Evolutionary conservation across 2,329 filamentous ascomycete genomes (phyloP).

Genomic region (Ophioceras dolichostomum): DNA sequence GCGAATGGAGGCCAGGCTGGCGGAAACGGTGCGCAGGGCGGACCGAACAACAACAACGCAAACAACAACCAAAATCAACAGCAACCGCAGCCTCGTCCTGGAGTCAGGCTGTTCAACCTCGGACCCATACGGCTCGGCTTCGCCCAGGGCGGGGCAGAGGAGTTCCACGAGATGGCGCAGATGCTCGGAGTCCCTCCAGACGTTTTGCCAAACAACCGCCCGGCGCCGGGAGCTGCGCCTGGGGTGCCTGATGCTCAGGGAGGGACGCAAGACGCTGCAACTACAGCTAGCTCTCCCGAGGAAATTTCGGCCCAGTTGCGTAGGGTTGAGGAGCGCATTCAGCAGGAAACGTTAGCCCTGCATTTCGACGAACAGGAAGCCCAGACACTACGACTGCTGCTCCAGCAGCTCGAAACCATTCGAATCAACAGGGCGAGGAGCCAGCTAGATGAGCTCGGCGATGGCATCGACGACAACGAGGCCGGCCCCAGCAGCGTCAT

Average conservation of each 20-base stretch:
- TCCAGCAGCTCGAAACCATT: slow-evolving; percentile 54
- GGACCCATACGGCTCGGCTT: slow-evolving; percentile 67
- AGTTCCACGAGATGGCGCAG: slow-evolving; percentile 56
- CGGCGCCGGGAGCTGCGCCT: slow-evolving; percentile 5
- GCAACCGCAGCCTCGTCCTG: slow-evolving; percentile 12
- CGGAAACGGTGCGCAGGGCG: slow-evolving; percentile 16
- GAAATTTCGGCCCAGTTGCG: slow-evolving; percentile 48
- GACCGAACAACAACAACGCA: slow-evolving; percentile 12
- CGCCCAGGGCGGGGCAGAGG: slow-evolving; percentile 52
- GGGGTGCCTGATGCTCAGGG: not conserved
- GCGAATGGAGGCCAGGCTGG: slow-evolving; percentile 6
- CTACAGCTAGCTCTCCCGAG: slow-evolving; percentile 8
- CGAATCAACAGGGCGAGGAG: slow-evolving; percentile 24
- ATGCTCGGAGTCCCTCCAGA: slow-evolving; percentile 39
- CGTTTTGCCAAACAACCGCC: slow-evolving; percentile 12
- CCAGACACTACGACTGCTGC: slow-evolving; percentile 52
- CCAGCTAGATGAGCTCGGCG: slow-evolving; percentile 2
- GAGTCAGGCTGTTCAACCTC: slow-evolving; percentile 29
- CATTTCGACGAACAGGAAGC: slow-evolving; percentile 56
- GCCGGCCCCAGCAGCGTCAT: not conserved
- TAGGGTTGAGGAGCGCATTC: slow-evolving; percentile 55
- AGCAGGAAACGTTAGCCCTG: slow-evolving; percentile 52
- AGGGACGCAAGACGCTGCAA: not conserved
- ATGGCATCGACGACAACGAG: slow-evolving; percentile 2
- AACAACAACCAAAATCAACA: slow-evolving; percentile 9